A percentile compares a stretch with the other conserved stretches of the same genome.
Evolutionary conservation across 2,329 filamentous ascomycete genomes (phyloP).

Genomic region (Mariannaea sp.): DNA sequence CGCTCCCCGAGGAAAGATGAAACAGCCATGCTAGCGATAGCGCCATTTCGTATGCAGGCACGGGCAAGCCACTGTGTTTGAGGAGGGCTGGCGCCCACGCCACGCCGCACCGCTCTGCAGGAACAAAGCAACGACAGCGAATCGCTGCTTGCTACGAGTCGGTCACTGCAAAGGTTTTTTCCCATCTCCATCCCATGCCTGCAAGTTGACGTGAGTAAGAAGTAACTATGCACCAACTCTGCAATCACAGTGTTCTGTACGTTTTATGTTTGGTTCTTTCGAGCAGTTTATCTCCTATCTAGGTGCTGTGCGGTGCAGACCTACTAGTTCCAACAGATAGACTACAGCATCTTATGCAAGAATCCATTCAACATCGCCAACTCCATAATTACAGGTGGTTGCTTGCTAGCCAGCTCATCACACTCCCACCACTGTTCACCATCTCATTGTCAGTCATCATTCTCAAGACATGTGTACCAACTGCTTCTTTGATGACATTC

Average conservation of each 20-base stretch:
- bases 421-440: background rate
- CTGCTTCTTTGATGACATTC: background rate
- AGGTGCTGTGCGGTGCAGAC: too few species aligned
- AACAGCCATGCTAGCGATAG: conserved; percentile 7
- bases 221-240: too few species aligned
- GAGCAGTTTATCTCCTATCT: too few species aligned
- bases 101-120: conserved; percentile 14
- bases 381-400: too few species aligned
- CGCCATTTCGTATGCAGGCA: conserved; percentile 16
- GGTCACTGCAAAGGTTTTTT: too few species aligned
- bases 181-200: too few species aligned
- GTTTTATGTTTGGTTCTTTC: too few species aligned
- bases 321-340: too few species aligned
- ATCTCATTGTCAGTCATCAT: background rate
- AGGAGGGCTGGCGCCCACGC: background rate
- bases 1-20: conserved; percentile 8
- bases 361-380: too few species aligned
- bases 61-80: conserved; percentile 4
- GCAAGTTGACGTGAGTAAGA: too few species aligned
- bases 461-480: background rate
- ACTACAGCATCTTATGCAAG: too few species aligned
- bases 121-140: conserved; percentile 14
- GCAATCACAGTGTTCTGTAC: too few species aligned
- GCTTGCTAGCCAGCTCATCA: background rate
- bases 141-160: conserved; percentile 1